Percentiles rank a stretch among this genome's conserved stretches.
Evolutionary conservation across 169 alveolate species (phyloP).

Genomic region (Blepharisma undulans): DNA sequence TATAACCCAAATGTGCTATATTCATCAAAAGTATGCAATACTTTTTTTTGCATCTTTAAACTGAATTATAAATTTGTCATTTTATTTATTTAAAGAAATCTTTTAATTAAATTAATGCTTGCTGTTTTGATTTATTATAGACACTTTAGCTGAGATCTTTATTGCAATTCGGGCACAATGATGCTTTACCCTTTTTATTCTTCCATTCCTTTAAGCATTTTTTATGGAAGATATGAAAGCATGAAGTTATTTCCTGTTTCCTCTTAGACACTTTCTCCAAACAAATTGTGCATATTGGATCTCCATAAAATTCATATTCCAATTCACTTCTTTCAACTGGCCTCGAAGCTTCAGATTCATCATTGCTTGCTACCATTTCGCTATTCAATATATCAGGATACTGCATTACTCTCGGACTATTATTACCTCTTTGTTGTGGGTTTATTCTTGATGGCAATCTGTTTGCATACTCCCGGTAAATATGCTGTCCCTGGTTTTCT

Average conservation of each 20-base stretch:
- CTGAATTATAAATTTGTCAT: too few relatives aligned
- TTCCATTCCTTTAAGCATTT: neutral
- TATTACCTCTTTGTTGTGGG: neutral
- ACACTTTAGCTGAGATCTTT: neutral
- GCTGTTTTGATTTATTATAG: neutral
- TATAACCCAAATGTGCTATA: too few relatives aligned
- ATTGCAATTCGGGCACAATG: neutral
- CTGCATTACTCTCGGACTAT: too few relatives aligned
- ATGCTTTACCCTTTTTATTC: too few relatives aligned
- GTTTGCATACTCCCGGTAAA: neutral
- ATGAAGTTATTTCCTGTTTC: neutral
- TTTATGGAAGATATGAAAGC: neutral
- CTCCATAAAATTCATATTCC: neutral
- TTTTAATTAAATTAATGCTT: too few relatives aligned
- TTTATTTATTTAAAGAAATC: too few relatives aligned
- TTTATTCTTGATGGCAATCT: neutral
- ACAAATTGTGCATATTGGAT: neutral
- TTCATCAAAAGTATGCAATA: too few relatives aligned
- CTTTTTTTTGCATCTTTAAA: too few relatives aligned
- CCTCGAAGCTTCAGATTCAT: neutral
- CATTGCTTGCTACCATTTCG: neutral
- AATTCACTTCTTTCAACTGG: neutral
- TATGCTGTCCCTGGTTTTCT: neutral
- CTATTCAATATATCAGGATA: neutral
- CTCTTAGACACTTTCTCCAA: neutral